A percentile compares a stretch with the other conserved stretches of the same genome.
phyloP scores from a whole-genome alignment of 2,329 filamentous ascomycete species.

The Aspergillus neoniger region DNA sequence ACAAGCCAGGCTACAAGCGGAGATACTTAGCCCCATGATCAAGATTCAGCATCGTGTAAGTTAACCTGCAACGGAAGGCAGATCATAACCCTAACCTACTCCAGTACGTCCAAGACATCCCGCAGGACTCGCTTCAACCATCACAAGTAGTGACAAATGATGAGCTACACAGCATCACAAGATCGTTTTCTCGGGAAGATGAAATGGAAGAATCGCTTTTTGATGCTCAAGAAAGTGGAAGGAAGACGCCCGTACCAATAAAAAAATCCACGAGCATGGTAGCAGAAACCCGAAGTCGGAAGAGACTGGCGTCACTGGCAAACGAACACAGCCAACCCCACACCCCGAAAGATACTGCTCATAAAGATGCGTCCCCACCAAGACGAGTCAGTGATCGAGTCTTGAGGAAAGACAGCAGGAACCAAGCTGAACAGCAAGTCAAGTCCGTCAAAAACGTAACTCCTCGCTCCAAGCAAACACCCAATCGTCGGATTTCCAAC shows the following conservation, averaged over 20 bases:
- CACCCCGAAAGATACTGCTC: not conserved
- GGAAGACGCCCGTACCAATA: not conserved
- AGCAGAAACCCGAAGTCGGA: slow-evolving; percentile 7
- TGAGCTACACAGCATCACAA: slow-evolving; percentile 1
- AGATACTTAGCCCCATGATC: slow-evolving; percentile 35
- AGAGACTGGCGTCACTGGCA: slow-evolving; percentile 8
- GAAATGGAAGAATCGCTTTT: not conserved
- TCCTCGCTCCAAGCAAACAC: not conserved
- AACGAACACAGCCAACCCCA: not conserved
- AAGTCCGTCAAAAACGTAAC: not conserved
- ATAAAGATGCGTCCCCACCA: not conserved
- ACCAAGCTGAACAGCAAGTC: not conserved
- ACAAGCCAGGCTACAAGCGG: slow-evolving; percentile 23
- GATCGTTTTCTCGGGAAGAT: not conserved
- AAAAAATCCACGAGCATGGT: slow-evolving; percentile 4
- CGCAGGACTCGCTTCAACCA: slow-evolving; percentile 4
- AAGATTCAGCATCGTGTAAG: slow-evolving; percentile 39
- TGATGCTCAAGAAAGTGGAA: slow-evolving; percentile 1
- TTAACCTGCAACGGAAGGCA: not conserved
- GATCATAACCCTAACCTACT: slow-evolving; percentile 1
- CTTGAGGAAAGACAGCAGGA: not conserved
- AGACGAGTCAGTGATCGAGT: not conserved
- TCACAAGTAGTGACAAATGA: slow-evolving; percentile 6
- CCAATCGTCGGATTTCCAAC: not conserved
- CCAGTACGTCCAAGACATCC: slow-evolving; percentile 14